Evolutionary conservation across 371 early-diverging fungal genomes (phyloP).

Genomic region (Saksenaea oblongispora): DNA sequence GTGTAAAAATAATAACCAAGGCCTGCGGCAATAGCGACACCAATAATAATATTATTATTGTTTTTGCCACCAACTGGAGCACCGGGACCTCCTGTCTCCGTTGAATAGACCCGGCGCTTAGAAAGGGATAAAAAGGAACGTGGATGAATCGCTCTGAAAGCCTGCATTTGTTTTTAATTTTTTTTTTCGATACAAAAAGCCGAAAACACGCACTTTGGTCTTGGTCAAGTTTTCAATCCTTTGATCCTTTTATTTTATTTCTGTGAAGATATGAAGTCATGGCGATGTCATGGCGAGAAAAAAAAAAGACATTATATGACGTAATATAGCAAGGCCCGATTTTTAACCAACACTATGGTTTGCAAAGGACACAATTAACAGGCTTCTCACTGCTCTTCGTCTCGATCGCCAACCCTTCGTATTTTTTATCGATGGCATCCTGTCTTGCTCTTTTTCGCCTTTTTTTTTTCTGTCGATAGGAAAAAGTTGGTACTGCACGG

Average conservation of each 20-base stretch:
- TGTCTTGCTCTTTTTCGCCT: too few species aligned
- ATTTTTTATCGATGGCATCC: too few species aligned
- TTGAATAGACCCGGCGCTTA: not conserved
- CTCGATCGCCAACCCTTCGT: too few species aligned
- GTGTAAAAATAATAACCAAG: slow-evolving; percentile 9
- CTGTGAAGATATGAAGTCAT: not conserved
- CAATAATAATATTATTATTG: slow-evolving; percentile 3
- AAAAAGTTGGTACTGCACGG: too few species aligned
- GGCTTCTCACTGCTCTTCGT: too few species aligned
- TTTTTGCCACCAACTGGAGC: not conserved
- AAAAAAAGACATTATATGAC: too few species aligned
- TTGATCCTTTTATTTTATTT: not conserved
- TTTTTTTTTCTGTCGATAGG: too few species aligned
- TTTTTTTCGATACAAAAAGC: not conserved
- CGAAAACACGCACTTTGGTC: not conserved
- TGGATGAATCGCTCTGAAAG: not conserved
- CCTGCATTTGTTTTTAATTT: not conserved
- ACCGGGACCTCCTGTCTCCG: not conserved
- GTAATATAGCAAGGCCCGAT: too few species aligned
- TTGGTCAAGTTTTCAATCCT: not conserved
- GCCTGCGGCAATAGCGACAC: slow-evolving; percentile 5
- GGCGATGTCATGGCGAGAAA: not conserved
- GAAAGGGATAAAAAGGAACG: not conserved
- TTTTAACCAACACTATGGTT: too few species aligned
- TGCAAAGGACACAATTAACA: too few species aligned